Percentiles rank a stretch among this genome's conserved stretches.
Evolutionary conservation across 805 yeast genomes (phyloP).

Genomic region (Candida khao-thaluensis): DNA sequence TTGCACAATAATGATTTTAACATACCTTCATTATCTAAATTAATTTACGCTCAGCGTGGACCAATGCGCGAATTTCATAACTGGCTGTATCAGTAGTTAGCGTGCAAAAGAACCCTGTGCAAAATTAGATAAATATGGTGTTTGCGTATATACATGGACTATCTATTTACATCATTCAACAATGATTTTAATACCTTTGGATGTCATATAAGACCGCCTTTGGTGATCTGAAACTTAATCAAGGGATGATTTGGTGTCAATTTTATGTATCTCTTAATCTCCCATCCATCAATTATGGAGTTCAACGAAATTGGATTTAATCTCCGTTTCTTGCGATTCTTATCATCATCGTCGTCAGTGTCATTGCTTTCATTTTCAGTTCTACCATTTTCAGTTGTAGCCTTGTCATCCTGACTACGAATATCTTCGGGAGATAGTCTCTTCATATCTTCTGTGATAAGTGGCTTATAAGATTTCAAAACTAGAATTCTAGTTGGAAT

Average conservation of each 20-base stretch:
- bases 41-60: conserved; percentile 5
- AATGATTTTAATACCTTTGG: background rate
- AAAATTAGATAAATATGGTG: background rate
- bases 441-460: conserved; percentile 10
- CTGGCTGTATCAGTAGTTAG: background rate
- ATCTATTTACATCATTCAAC: too few relatives aligned
- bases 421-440: background rate
- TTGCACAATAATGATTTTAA: too few relatives aligned
- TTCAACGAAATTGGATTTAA: conserved; percentile 4
- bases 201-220: background rate
- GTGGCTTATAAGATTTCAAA: conserved; percentile 29
- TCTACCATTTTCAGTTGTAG: background rate
- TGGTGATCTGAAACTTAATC: conserved; percentile 2
- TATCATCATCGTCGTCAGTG: background rate
- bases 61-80: conserved; percentile 1
- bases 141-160: background rate
- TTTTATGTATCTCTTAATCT: conserved; percentile 25
- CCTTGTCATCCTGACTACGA: background rate
- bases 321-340: background rate
- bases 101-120: too few relatives aligned
- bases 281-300: conserved; percentile 24
- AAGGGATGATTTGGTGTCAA: conserved; percentile 11
- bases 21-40: conserved; percentile 12
- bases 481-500: conserved; percentile 26
- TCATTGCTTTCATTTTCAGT: background rate